These are phyloP conservation scores for Avena atlantica DNA, from an alignment of 176 grass and related monocot genomes.

Conservation along the genomic window DNA sequence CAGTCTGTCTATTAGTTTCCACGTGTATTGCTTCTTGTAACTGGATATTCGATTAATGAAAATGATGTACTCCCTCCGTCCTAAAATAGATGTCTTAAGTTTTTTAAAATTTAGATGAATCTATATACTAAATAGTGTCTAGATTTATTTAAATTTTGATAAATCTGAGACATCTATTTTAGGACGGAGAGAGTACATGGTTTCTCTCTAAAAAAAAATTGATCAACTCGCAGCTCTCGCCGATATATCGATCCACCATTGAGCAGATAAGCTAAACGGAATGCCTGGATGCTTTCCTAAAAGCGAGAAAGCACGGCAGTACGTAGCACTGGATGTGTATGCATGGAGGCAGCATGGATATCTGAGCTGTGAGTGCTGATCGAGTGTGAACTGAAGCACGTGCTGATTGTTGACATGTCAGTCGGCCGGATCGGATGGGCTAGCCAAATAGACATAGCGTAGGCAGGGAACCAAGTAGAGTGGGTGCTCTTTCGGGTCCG, in stretches of 20 bases:
- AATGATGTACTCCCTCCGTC: too few relatives aligned
- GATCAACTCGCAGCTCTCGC: too few relatives aligned
- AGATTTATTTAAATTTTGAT: too few relatives aligned
- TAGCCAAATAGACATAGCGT: background rate
- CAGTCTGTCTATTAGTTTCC: too few relatives aligned
- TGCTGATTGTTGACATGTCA: background rate
- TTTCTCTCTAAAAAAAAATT: too few relatives aligned
- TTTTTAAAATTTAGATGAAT: too few relatives aligned
- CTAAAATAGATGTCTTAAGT: too few relatives aligned
- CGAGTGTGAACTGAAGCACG: conserved; percentile 10
- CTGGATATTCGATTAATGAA: too few relatives aligned
- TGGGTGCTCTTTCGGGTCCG: background rate
- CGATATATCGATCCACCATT: background rate
- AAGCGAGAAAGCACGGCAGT: background rate
- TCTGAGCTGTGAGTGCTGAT: conserved; percentile 3
- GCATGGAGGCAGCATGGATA: conserved; percentile 3
- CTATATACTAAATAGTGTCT: too few relatives aligned
- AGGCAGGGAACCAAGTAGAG: conserved; percentile 14
- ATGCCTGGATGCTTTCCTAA: background rate
- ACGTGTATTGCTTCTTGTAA: too few relatives aligned
- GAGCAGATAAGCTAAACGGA: background rate
- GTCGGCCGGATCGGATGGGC: background rate
- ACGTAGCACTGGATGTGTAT: background rate
- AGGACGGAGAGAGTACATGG: too few relatives aligned
- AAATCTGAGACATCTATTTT: too few relatives aligned